Conservation (phyloP, 2,329 filamentous ascomycete species). For the Trichoderma citrinoviride region DNA sequence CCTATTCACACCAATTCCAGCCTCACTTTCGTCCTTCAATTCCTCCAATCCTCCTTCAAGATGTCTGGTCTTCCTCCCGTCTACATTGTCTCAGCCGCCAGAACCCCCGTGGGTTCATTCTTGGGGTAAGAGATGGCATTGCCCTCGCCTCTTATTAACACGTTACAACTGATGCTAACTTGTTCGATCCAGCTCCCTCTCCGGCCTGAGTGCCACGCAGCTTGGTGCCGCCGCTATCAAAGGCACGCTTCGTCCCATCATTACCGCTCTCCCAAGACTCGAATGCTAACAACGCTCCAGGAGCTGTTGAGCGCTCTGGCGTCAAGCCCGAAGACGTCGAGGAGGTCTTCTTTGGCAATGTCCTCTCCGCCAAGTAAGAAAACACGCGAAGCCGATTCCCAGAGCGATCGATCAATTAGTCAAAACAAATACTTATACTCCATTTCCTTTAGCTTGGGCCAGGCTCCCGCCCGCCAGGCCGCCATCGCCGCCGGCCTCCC, state of each 20-base stretch:
- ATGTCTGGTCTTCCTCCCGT: slow-evolving; percentile 84
- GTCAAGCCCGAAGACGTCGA: slow-evolving; percentile 88
- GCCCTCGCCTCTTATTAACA: background rate
- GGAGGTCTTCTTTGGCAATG: slow-evolving; percentile 98
- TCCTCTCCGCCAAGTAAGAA: slow-evolving; percentile 86
- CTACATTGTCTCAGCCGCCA: slow-evolving; percentile 89
- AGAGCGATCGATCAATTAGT: background rate
- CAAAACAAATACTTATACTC: background rate
- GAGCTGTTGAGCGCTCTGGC: slow-evolving; percentile 80
- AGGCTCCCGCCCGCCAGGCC: slow-evolving; percentile 94
- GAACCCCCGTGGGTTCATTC: slow-evolving; percentile 92
- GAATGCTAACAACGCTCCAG: slow-evolving; percentile 37
- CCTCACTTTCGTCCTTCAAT: background rate
- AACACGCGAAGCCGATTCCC: background rate
- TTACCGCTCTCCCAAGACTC: background rate
- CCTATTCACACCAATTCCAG: background rate
- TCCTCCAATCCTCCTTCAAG: slow-evolving; percentile 32
- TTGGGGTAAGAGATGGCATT: slow-evolving; percentile 62
- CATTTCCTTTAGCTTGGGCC: slow-evolving; percentile 67
- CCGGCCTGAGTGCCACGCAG: slow-evolving; percentile 80
- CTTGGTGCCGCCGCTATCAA: slow-evolving; percentile 92
- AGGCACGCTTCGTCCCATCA: slow-evolving; percentile 50
- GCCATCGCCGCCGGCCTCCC: slow-evolving; percentile 84
- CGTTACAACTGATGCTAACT: background rate
- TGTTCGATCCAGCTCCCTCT: slow-evolving; percentile 66